Conservation (phyloP, 2,329 filamentous ascomycete species). For the Xylaria multiplex region DNA sequence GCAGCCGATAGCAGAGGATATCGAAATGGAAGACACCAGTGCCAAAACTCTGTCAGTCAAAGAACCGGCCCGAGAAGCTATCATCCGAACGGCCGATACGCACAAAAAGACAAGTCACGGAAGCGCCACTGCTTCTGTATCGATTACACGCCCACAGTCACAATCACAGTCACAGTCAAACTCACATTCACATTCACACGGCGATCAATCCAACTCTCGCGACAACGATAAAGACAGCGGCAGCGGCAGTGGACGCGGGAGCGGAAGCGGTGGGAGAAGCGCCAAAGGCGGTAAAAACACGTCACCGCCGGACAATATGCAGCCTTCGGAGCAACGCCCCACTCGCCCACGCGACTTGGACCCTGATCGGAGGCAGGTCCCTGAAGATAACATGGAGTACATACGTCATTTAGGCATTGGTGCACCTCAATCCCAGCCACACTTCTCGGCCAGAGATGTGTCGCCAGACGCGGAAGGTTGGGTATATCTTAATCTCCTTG, state of each 20-base stretch:
- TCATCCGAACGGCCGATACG: constrained; percentile 53
- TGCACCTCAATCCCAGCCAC: constrained; percentile 64
- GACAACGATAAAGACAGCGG: constrained; percentile 49
- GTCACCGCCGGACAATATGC: constrained; percentile 52
- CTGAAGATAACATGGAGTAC: constrained; percentile 81
- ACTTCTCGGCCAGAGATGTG: constrained; percentile 59
- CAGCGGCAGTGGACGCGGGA: constrained; percentile 25
- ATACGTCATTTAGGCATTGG: constrained; percentile 77
- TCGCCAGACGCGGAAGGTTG: constrained; percentile 75
- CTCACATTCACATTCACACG: constrained; percentile 55
- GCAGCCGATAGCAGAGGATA: constrained; percentile 46
- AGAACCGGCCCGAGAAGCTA: constrained; percentile 60
- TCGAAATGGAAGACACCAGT: constrained; percentile 41
- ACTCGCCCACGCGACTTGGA: constrained; percentile 82
- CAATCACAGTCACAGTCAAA: constrained; percentile 46
- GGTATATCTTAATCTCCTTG: constrained; percentile 84
- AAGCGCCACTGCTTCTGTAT: constrained; percentile 56
- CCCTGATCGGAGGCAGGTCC: constrained; percentile 78
- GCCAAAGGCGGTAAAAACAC: constrained; percentile 44
- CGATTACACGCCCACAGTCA: constrained; percentile 54
- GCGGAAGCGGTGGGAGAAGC: constrained; percentile 25
- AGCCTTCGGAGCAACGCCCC: constrained; percentile 74
- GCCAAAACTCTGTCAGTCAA: constrained; percentile 17
- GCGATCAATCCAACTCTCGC: constrained; percentile 57
- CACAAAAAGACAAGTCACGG: constrained; percentile 55